A percentile compares a stretch with the other conserved stretches of the same genome.
Evolutionary conservation across 106 monocot species (phyloP).

Genomic region (Dendrobium officinale): DNA sequence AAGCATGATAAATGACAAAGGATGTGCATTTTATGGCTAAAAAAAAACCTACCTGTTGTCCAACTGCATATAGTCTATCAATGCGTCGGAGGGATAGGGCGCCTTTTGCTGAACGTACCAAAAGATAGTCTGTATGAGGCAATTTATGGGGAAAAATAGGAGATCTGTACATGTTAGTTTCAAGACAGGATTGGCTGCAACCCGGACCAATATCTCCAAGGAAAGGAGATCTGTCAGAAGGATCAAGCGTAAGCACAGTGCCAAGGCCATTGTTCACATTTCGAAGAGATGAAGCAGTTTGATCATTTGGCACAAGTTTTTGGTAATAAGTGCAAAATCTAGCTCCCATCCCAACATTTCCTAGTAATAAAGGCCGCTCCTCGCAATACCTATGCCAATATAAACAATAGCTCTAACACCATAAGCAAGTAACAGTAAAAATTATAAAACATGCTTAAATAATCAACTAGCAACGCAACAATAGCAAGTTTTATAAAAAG

Average conservation of each 20-base stretch:
- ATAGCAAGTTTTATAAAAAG: not conserved
- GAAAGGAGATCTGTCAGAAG: slow-evolving; percentile 88
- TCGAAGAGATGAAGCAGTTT: slow-evolving; percentile 54
- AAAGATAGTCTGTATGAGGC: slow-evolving; percentile 74
- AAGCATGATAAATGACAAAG: not conserved
- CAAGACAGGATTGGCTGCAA: slow-evolving; percentile 76
- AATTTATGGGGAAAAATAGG: slow-evolving; percentile 87
- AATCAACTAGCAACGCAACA: not conserved
- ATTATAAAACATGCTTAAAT: not conserved
- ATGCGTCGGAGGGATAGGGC: slow-evolving; percentile 80
- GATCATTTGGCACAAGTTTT: slow-evolving; percentile 60
- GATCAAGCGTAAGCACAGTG: slow-evolving; percentile 66
- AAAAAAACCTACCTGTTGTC: slow-evolving; percentile 59
- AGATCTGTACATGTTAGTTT: slow-evolving; percentile 89
- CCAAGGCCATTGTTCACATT: slow-evolving; percentile 60
- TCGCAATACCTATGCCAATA: slow-evolving; percentile 73
- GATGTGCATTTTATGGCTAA: not conserved
- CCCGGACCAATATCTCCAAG: slow-evolving; percentile 86
- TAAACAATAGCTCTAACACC: not conserved
- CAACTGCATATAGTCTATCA: slow-evolving; percentile 70
- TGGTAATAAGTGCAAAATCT: slow-evolving; percentile 94
- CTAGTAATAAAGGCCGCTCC: slow-evolving; percentile 79
- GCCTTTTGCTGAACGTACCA: slow-evolving; percentile 92
- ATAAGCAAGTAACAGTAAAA: not conserved
- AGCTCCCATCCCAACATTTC: slow-evolving; percentile 95